Evolutionary conservation across 2,329 filamentous ascomycete species (phyloP).

Genomic region (Pleurostoma richardsiae): DNA sequence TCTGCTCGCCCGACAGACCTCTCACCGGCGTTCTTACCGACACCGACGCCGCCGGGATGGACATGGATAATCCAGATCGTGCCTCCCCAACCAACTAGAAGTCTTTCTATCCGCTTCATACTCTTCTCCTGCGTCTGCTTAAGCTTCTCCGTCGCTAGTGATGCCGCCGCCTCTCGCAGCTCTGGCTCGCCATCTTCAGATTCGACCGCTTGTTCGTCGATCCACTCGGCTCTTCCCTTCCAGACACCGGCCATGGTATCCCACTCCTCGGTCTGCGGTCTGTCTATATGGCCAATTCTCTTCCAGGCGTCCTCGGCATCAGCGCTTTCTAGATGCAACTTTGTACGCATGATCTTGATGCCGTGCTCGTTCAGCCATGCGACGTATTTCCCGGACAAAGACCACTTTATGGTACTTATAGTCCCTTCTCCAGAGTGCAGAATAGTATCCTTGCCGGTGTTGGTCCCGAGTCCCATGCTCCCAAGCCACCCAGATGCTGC

Average conservation of each 20-base stretch:
- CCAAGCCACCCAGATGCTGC: conserved; percentile 88
- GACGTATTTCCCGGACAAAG: conserved; percentile 83
- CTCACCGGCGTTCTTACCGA: conserved; percentile 64
- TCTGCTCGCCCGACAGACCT: conserved; percentile 75
- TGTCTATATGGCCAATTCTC: conserved; percentile 84
- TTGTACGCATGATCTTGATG: conserved; percentile 95
- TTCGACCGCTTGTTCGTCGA: conserved; percentile 78
- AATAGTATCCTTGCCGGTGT: conserved; percentile 77
- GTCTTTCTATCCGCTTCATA: conserved; percentile 60
- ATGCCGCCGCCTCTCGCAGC: conserved; percentile 25
- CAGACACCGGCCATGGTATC: conserved; percentile 95
- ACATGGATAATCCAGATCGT: conserved; percentile 96
- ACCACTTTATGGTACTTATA: conserved; percentile 93
- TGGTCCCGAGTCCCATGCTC: conserved; percentile 73
- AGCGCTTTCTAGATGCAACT: conserved; percentile 69
- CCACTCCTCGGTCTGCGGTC: conserved; percentile 82
- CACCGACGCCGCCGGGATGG: conserved; percentile 65
- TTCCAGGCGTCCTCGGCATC: conserved; percentile 89
- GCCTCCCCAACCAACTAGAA: conserved; percentile 92
- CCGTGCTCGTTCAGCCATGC: conserved; percentile 96
- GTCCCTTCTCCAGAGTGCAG: conserved; percentile 88
- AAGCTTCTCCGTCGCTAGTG: conserved; percentile 40
- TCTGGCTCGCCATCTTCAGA: conserved; percentile 53
- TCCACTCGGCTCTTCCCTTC: conserved; percentile 90
- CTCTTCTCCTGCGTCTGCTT: conserved; percentile 43